Evolutionary conservation across 495 filamentous ascomycete species (phyloP).

Genomic region (Tuber aestivum): DNA sequence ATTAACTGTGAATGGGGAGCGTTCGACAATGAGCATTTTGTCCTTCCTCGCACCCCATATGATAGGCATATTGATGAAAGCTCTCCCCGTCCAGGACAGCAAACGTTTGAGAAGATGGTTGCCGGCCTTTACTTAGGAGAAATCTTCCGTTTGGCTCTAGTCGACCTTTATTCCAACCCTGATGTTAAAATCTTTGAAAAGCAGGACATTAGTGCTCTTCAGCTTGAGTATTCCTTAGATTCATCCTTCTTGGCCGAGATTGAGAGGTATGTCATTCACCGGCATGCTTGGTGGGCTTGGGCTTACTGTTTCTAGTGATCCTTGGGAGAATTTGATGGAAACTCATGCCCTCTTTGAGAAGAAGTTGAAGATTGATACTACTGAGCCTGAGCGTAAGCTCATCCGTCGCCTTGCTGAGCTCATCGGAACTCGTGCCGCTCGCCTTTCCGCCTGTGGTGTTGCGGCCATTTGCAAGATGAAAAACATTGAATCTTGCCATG

Average conservation of each 20-base stretch:
- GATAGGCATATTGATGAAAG: conserved; percentile 85
- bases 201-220: conserved; percentile 72
- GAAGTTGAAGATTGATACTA: conserved; percentile 63
- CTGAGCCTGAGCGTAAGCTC: conserved; percentile 72
- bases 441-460: conserved; percentile 87
- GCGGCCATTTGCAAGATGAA: conserved; percentile 96
- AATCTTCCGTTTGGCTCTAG: conserved; percentile 81
- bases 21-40: conserved; percentile 92
- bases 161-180: conserved; percentile 75
- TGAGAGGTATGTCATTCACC: conserved; percentile 58
- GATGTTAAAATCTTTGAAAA: conserved; percentile 71
- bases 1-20: conserved; percentile 99
- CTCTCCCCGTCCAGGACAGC: conserved; percentile 89
- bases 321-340: conserved; percentile 87
- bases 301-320: conserved; percentile 55
- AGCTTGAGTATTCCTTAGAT: conserved; percentile 79
- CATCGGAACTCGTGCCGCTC: conserved; percentile 88
- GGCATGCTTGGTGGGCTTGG: not conserved
- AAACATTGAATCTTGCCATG: conserved; percentile 76
- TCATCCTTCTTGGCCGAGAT: conserved; percentile 93
- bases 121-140: conserved; percentile 93
- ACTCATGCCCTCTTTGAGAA: conserved; percentile 71
- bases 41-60: conserved; percentile 80
- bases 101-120: conserved; percentile 97
- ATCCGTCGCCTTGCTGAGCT: conserved; percentile 81